Evolutionary conservation across 306 rosid genomes (phyloP), one percentile per base, ranked within the genome.

Genomic region (Prinsepia uniflora): DNA sequence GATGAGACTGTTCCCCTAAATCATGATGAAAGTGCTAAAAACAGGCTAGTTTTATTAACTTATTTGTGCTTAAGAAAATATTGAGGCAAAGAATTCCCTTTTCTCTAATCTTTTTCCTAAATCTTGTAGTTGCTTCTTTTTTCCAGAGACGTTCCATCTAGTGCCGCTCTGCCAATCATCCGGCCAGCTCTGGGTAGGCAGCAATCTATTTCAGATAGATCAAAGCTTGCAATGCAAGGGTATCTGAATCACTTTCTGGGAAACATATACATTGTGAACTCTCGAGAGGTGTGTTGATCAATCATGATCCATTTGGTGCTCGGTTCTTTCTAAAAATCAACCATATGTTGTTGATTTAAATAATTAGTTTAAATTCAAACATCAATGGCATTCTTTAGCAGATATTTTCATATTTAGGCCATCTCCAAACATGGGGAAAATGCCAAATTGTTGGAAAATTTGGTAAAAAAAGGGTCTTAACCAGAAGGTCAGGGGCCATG

Each of bases 161-260:
- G 96, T 70, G 99, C 99, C 40, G 97, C 97, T 62, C 84, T 95
- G 63, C 96, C 97, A 56, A 89, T 95, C 55, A 95, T 95, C 78
- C 88, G 93, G 59, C 99, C 99, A 19, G 96, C 96, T 72, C 64
- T 95, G 68, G 97, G 97, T 71, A 85, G 99, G 82, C 96, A 95
- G 76, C 84, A 95, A 5, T 91, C 96, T 65, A 83, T 95, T 39
- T 88, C 99, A 52, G 97, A 91, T 42, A 89, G 99, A 84, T 90
- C 96, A 72, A 95, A 85, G 85, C 72, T 56, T 67, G 99, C 99
- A 70, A 95, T 95, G 99, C 97, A 91, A 84, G 99, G 97, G 52
- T 95, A 95, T 82, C 84, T 95, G 78, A 95, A 95, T 76, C 96
- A 95, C 88, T 95, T 95, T 84, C 78, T 95, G 72, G 97, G 97